Conservation (phyloP, 345 rosid species). For the Lagerstroemia speciosa region DNA sequence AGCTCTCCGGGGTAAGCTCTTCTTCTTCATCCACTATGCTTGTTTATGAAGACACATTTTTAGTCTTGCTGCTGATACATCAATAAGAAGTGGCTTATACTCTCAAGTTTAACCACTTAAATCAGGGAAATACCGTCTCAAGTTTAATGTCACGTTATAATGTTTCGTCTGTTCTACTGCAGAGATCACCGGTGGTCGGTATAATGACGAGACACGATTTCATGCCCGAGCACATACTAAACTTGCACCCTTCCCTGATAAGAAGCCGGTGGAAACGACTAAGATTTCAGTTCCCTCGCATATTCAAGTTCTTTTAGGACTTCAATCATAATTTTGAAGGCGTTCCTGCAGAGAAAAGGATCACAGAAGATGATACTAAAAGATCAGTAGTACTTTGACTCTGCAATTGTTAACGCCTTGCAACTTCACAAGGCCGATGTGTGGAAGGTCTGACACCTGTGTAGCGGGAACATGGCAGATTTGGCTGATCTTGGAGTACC, state of each 20-base stretch:
- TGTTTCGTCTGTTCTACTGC: slow-evolving; percentile 17
- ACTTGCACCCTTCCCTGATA: slow-evolving; percentile 48
- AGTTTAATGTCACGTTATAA: not conserved
- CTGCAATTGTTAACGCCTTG: not conserved
- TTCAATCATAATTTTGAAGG: not conserved
- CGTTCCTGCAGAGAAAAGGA: not conserved
- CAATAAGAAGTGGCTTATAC: no score
- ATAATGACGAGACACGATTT: slow-evolving; percentile 87
- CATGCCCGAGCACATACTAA: slow-evolving; percentile 79
- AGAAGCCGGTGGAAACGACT: slow-evolving; percentile 70
- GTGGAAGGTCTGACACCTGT: not conserved
- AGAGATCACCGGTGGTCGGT: slow-evolving; percentile 77
- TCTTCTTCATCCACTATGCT: not conserved
- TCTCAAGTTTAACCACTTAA: no score
- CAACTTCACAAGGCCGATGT: not conserved
- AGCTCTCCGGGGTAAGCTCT: slow-evolving; percentile 48
- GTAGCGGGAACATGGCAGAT: not conserved
- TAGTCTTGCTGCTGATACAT: not conserved
- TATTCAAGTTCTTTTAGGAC: slow-evolving; percentile 12
- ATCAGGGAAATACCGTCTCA: not conserved
- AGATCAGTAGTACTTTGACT: not conserved
- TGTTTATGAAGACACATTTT: slow-evolving; percentile 3
- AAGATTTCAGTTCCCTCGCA: slow-evolving; percentile 38
- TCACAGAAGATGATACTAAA: not conserved
- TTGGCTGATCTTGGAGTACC: no score